Evolutionary conservation across 2,329 filamentous ascomycete species (phyloP).

Genomic region (Cercospora sp.): DNA sequence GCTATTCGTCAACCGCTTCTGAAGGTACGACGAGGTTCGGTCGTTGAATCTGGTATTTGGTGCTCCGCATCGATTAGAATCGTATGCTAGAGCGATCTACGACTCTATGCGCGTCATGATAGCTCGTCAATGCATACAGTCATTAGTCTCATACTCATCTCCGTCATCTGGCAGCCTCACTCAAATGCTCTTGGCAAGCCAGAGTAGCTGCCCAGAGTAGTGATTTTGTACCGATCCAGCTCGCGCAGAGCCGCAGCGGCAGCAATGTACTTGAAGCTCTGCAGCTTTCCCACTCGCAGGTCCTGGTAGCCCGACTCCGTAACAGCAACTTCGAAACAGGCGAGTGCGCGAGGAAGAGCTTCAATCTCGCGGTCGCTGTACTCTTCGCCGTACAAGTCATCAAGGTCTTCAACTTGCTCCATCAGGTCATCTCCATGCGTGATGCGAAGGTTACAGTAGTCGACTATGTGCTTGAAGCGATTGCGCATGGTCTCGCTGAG

Average conservation of each 20-base stretch:
- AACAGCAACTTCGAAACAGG: conserved; percentile 50
- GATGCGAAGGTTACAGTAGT: conserved; percentile 48
- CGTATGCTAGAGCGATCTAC: background rate
- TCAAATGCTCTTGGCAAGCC: conserved; percentile 2
- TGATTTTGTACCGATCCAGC: conserved; percentile 42
- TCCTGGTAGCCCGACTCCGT: conserved; percentile 40
- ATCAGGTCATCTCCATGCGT: conserved; percentile 42
- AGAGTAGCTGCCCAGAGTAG: conserved; percentile 22
- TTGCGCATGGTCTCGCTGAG: conserved; percentile 43
- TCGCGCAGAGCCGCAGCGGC: conserved; percentile 54
- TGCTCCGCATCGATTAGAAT: background rate
- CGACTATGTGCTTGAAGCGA: conserved; percentile 46
- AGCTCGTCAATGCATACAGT: background rate
- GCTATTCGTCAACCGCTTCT: background rate
- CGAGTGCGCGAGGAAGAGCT: conserved; percentile 52
- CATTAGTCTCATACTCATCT: background rate
- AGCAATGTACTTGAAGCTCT: conserved; percentile 57
- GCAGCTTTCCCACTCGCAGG: conserved; percentile 40
- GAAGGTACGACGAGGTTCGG: background rate
- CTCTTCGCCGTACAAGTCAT: conserved; percentile 30
- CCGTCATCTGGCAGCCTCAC: background rate
- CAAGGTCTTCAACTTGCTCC: conserved; percentile 27
- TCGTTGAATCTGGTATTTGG: too few species aligned
- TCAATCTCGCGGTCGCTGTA: conserved; percentile 42
- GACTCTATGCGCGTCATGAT: background rate